A percentile compares a stretch with the other conserved stretches of the same genome.
Conservation (phyloP, 768 basidiomycete species). For the Rhizopogon rudus region DNA sequence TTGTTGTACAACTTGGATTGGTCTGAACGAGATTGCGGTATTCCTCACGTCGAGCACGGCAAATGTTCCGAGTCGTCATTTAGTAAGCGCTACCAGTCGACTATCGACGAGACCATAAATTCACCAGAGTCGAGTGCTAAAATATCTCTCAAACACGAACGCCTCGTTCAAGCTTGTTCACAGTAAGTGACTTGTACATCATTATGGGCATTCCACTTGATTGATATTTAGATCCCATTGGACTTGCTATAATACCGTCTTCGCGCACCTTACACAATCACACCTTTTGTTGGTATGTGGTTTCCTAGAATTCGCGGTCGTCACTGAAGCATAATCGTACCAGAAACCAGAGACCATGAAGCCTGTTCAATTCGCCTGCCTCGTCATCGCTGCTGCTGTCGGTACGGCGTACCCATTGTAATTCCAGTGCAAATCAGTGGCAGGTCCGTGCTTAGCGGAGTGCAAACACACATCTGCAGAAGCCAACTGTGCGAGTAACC, state of each 20-base stretch:
- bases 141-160: not conserved
- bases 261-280: not conserved
- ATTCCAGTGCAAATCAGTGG: too few relatives aligned
- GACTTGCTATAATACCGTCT: not conserved
- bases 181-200: not conserved
- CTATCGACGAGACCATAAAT: too few relatives aligned
- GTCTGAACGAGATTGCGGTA: too few relatives aligned
- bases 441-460: too few relatives aligned
- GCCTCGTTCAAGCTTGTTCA: not conserved
- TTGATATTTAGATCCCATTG: not conserved
- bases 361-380: not conserved
- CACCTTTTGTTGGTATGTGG: not conserved
- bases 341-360: not conserved
- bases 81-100: too few relatives aligned
- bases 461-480: too few relatives aligned
- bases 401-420: too few relatives aligned
- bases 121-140: too few relatives aligned
- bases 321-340: not conserved
- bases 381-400: not conserved
- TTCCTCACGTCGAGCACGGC: too few relatives aligned
- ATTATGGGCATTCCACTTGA: not conserved
- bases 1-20: too few relatives aligned
- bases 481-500: too few relatives aligned
- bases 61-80: too few relatives aligned
- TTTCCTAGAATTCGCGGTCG: not conserved